phyloP scores from a whole-genome alignment of 805 yeast species.

The Sugiyamaella marilandica region DNA sequence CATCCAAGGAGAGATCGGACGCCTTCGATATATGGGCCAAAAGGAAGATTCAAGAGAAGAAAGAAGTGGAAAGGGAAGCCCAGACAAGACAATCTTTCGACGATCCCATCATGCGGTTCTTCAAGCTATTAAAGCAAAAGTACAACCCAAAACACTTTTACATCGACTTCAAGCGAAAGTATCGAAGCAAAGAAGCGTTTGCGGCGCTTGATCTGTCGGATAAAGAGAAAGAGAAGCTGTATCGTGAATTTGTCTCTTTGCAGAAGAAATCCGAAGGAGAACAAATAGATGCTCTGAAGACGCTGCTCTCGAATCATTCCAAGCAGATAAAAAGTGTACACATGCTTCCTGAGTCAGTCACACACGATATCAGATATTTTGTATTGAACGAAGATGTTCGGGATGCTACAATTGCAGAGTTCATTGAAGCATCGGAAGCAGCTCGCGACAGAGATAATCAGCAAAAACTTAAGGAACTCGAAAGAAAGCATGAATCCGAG shows the following conservation, averaged over 20 bases:
- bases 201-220: slow-evolving; percentile 29
- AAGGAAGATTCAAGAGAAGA: slow-evolving; percentile 15
- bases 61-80: not conserved
- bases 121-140: slow-evolving; percentile 28
- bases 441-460: not conserved
- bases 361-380: slow-evolving; percentile 7
- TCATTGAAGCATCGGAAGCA: not conserved
- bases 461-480: not conserved
- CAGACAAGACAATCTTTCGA: not conserved
- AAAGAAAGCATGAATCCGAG: not conserved
- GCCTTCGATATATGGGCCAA: slow-evolving; percentile 46
- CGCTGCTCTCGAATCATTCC: slow-evolving; percentile 6
- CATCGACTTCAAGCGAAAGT: slow-evolving; percentile 38
- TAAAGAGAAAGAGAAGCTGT: slow-evolving; percentile 36
- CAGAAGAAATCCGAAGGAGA: slow-evolving; percentile 20
- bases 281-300: slow-evolving; percentile 20
- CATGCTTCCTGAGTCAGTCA: slow-evolving; percentile 1
- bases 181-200: slow-evolving; percentile 29
- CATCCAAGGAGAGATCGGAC: slow-evolving; percentile 35
- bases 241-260: slow-evolving; percentile 32
- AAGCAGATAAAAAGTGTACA: not conserved
- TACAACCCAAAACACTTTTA: slow-evolving; percentile 32
- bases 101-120: slow-evolving; percentile 25
- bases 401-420: not conserved
- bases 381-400: not conserved